Base-by-base conservation (phyloP, 768 basidiomycete species). In the Lactarius indigo region DNA sequence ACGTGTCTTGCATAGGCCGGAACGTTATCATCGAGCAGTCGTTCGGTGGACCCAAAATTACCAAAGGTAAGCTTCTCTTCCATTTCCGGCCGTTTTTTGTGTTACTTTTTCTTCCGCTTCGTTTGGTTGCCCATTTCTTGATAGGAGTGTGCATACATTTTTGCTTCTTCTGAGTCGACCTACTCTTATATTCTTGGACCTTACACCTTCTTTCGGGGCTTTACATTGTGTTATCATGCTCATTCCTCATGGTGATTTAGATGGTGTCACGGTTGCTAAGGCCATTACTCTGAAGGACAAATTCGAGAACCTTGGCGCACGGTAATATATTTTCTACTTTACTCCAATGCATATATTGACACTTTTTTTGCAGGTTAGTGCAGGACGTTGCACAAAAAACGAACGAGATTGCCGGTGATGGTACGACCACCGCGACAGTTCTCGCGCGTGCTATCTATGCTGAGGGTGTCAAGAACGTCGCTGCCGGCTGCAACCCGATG, bases 401-500 rank as follows among this genome's bases (percentile, higher is more conserved):
- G 26, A 98, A 98, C 80, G 96, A 98, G 79, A 82, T 90, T 72
- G 96, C 96, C 42, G 96, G 96, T 76, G 96, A 99, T 76, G 96
- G 96, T 65, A 98, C 96, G 2, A 99, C 96, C 10, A 99, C 96
- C 18, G 95, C 96, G 5, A 98, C 96, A 41, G 96, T 98, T 61
- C 88, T 98, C 64, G 93, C 96, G 12, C 92, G 94, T 63, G 95
- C 96, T 64, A 98, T 99, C 79, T 99, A 97, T 81, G 86, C 94
- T 0, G 96, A 99, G 79, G 96, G 96, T 77, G 96, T 98, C 74
- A 98, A 98, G 84, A 98, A 98, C 73, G 96, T 98, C 65, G 96
- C 96, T 26, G 96, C 96, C 12, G 96, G 96, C 4, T 99, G 96
- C 84, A 97, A 96, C 82, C 96, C 96, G 15, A 99, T 98, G 96